These are phyloP conservation scores for Chrysanthemum seticuspe DNA, from an alignment of 129 eudicot genomes.

Conservation along the genomic window DNA sequence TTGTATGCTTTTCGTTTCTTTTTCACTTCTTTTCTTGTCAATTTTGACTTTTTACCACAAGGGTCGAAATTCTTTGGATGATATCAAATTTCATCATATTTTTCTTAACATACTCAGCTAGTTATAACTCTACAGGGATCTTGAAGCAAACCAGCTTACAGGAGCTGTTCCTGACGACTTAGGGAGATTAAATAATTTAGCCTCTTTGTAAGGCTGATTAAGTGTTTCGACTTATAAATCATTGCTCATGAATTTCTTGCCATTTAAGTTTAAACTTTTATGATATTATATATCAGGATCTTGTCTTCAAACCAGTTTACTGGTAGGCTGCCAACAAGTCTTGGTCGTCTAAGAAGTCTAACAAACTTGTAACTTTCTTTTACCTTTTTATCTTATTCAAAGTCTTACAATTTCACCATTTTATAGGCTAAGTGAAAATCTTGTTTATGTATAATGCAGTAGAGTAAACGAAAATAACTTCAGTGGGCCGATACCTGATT, in stretches of 20 bases:
- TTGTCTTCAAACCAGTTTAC: slow-evolving; percentile 71
- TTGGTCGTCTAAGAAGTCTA: slow-evolving; percentile 56
- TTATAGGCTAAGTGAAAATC: not conserved
- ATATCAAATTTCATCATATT: too few relatives aligned
- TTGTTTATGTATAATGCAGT: slow-evolving; percentile 46
- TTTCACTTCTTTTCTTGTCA: slow-evolving; percentile 2
- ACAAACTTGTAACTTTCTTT: slow-evolving; percentile 59
- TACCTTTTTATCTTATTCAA: not conserved
- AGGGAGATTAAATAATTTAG: slow-evolving; percentile 52
- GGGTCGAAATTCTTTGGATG: slow-evolving; percentile 5
- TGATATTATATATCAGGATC: slow-evolving; percentile 48
- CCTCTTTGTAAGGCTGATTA: slow-evolving; percentile 49
- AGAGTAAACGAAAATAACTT: slow-evolving; percentile 76
- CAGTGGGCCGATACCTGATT: slow-evolving; percentile 72
- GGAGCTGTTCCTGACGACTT: slow-evolving; percentile 69
- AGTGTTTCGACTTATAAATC: not conserved
- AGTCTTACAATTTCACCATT: not conserved
- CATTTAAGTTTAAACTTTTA: not conserved
- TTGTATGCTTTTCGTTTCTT: slow-evolving; percentile 1
- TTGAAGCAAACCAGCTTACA: slow-evolving; percentile 74
- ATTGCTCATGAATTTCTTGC: not conserved
- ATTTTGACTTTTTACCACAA: slow-evolving; percentile 11
- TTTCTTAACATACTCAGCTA: not conserved
- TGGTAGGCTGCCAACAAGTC: slow-evolving; percentile 63
- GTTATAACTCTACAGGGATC: slow-evolving; percentile 48